Evolutionary conservation across 2,329 filamentous ascomycete species (phyloP), one percentile per base, ranked within the genome.

Genomic region (Cercospora brassicicola): DNA sequence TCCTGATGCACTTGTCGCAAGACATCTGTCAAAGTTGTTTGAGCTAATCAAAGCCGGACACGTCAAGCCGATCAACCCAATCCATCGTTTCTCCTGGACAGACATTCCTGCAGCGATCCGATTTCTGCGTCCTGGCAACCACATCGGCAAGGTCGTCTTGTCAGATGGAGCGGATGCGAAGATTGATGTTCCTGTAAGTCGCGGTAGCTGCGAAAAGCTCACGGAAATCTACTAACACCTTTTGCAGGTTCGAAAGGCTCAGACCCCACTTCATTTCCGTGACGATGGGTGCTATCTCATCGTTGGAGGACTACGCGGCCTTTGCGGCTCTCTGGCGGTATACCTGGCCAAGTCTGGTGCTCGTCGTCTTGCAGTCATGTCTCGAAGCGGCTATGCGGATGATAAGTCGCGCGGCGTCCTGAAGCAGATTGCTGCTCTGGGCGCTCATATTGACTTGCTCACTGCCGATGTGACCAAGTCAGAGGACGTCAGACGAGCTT

Each of bases 231-330:
- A 13, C 36, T 42, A 42, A 42, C 36, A 11, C 11, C 10, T 42
- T 13, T 13, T 42, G 36, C 36, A 42, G 36, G 11, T 42, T 15
- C 36, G 36, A 11, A 42, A 42, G 36, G 36, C 36, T 5, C 36
- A 13, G 36, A 10, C 11, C 10, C 36, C 36, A 42, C 36, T 42
- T 13, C 4, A 2, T 4, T 64, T 69, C 48, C 53, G 62, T 10
- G 18, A 39, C 0, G 59, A 67, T 20, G 67, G 59, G 1, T 64
- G 68, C 0, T 75, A 75, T 31, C 26, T 75, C 11, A 48, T 75
- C 11, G 62, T 71, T 18, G 73, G 74, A 13, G 73, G 73, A 53
- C 68, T 73, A 15, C 72, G 73, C 11, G 74, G 73, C 7, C 67
- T 76, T 15, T 71, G 73, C 15, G 64, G 67, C 18, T 51, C 62